Evolutionary conservation across 1,284 basidiomycete genomes (phyloP).

Genomic region (Neotropicomus parvogracilis): DNA sequence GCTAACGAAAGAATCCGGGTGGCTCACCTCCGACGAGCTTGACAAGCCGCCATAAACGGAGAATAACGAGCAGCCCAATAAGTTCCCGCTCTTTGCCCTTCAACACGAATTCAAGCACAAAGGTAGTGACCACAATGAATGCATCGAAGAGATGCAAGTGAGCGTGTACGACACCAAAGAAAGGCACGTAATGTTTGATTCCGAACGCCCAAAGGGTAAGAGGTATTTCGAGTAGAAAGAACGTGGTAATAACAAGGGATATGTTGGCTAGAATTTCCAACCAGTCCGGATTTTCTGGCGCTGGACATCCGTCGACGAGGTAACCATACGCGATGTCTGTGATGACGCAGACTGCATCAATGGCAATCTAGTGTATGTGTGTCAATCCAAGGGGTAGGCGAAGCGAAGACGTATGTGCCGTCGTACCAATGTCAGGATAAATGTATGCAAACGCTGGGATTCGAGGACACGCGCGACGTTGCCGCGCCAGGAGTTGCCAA

Average conservation of each 20-base stretch:
- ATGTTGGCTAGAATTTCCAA: constrained; percentile 57
- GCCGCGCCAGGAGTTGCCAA: constrained; percentile 34
- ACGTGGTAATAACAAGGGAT: constrained; percentile 62
- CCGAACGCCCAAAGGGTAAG: constrained; percentile 64
- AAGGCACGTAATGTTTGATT: constrained; percentile 53
- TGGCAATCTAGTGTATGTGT: constrained; percentile 45
- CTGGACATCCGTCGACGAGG: constrained; percentile 51
- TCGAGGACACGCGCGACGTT: constrained; percentile 51
- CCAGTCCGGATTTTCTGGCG: constrained; percentile 52
- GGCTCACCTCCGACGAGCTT: constrained; percentile 72
- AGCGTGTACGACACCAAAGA: constrained; percentile 48
- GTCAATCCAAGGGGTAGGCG: constrained; percentile 12
- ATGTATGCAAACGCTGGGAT: constrained; percentile 49
- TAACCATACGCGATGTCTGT: constrained; percentile 67
- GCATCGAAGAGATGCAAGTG: constrained; percentile 70
- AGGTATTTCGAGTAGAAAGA: constrained; percentile 77
- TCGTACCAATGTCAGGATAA: constrained; percentile 57
- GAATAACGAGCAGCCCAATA: constrained; percentile 61
- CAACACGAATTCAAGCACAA: constrained; percentile 65
- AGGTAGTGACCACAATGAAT: constrained; percentile 64
- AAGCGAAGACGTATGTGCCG: constrained; percentile 12
- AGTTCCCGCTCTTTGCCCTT: constrained; percentile 67
- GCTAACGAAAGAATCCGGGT: neutral
- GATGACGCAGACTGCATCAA: constrained; percentile 65
- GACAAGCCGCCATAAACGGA: constrained; percentile 75